Evolutionary conservation across 1,284 basidiomycete species (phyloP).

Genomic region (Porodaedalea pini): DNA sequence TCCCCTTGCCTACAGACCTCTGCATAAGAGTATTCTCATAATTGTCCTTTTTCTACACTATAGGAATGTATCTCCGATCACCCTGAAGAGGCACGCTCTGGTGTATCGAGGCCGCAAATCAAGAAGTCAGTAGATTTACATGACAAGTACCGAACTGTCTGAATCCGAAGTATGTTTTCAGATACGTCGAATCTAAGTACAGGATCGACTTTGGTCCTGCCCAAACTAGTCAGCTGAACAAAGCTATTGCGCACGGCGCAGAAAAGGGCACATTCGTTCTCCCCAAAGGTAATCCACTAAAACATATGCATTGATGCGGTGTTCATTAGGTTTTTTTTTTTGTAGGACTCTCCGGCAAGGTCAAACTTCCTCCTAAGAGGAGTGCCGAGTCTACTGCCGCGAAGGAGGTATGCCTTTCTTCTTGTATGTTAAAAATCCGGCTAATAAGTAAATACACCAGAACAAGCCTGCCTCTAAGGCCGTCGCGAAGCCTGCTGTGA

Average conservation of each 20-base stretch:
- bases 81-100: conserved; percentile 61
- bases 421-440: background rate
- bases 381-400: conserved; percentile 37
- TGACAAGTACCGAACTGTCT: conserved; percentile 20
- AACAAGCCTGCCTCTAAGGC: conserved; percentile 20
- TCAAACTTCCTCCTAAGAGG: conserved; percentile 46
- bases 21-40: background rate
- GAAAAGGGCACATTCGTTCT: conserved; percentile 64
- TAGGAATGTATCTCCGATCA: conserved; percentile 65
- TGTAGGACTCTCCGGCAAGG: conserved; percentile 39
- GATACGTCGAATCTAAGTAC: conserved; percentile 62
- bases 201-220: conserved; percentile 57
- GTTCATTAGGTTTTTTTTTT: background rate
- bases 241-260: conserved; percentile 65
- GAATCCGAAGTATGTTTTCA: conserved; percentile 30
- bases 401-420: conserved; percentile 32
- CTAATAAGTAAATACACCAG: background rate
- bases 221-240: conserved; percentile 64
- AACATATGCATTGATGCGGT: background rate
- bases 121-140: conserved; percentile 57
- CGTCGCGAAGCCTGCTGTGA: conserved; percentile 29
- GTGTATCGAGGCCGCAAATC: conserved; percentile 72
- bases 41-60: background rate
- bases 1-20: background rate
- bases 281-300: conserved; percentile 53